Conservation (phyloP, 225 moss, liverwort and hornwort species). For the Antitrichia curtipendula region DNA sequence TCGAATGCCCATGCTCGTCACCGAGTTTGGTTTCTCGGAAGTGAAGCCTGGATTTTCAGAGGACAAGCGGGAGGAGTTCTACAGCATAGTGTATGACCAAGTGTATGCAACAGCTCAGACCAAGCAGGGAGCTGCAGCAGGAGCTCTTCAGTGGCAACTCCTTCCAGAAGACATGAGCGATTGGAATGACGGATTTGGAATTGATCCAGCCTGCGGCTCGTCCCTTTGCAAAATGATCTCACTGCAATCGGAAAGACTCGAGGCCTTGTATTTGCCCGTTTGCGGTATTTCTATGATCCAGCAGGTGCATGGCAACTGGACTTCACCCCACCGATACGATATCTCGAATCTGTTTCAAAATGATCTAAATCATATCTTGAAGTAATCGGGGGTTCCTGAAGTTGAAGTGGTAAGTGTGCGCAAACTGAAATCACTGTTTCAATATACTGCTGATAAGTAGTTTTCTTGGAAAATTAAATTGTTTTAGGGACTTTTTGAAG, state of each 20-base stretch:
- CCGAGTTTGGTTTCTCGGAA: conserved; percentile 46
- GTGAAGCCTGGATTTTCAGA: conserved; percentile 14
- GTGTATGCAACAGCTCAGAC: conserved; percentile 3
- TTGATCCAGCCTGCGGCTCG: conserved; percentile 1
- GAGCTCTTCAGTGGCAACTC: conserved; percentile 58
- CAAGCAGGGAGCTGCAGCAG: conserved; percentile 33
- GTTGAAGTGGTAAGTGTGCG: background rate
- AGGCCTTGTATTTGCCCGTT: conserved; percentile 3
- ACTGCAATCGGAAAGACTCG: conserved; percentile 27
- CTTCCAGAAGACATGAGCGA: conserved; percentile 32
- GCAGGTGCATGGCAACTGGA: background rate
- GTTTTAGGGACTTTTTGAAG: background rate
- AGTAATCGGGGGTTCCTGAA: background rate
- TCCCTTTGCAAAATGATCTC: conserved; percentile 15
- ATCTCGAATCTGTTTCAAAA: conserved; percentile 4
- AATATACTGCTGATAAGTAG: background rate
- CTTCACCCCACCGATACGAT: background rate
- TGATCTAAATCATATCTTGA: background rate
- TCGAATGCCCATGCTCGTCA: conserved; percentile 44
- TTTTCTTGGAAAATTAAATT: background rate
- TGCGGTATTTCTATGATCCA: background rate
- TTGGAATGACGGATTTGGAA: conserved; percentile 54
- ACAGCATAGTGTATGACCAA: conserved; percentile 41
- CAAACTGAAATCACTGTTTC: background rate
- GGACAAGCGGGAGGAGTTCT: conserved; percentile 12